phyloP scores from a whole-genome alignment of 1,139 yeast genomes.

The Candida freyschussii region DNA sequence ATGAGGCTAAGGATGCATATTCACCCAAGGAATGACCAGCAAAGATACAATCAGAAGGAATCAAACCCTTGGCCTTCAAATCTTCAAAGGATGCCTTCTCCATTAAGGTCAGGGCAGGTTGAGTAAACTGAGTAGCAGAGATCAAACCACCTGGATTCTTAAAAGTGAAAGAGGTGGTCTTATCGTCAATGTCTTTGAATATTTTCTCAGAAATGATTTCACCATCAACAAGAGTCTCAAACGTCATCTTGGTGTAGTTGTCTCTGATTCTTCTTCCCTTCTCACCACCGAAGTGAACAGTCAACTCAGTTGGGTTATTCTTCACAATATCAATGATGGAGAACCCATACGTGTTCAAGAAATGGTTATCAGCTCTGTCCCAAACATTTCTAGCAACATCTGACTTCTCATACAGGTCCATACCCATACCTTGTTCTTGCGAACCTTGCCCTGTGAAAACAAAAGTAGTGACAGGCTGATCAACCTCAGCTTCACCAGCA shows the following conservation, averaged over 20 bases:
- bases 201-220: constrained; percentile 86
- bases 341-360: constrained; percentile 92
- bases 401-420: constrained; percentile 91
- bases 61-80: constrained; percentile 91
- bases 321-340: constrained; percentile 92
- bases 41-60: constrained; percentile 88
- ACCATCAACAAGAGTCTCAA: constrained; percentile 89
- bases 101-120: constrained; percentile 98
- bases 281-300: constrained; percentile 96
- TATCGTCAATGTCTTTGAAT: constrained; percentile 83
- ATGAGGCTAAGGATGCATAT: constrained; percentile 93
- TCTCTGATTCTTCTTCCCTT: constrained; percentile 93
- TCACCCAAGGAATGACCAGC: constrained; percentile 99
- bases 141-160: constrained; percentile 91
- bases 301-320: constrained; percentile 92
- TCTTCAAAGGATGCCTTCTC: constrained; percentile 99
- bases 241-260: constrained; percentile 94
- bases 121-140: constrained; percentile 98
- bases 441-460: constrained; percentile 99
- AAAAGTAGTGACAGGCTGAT: constrained; percentile 93
- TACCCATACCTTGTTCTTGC: constrained; percentile 99
- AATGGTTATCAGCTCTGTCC: constrained; percentile 96
- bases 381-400: constrained; percentile 93
- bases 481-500: constrained; percentile 96
- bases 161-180: constrained; percentile 81